Conservation (phyloP, 768 basidiomycete species). For the Polyporus arcularius region DNA sequence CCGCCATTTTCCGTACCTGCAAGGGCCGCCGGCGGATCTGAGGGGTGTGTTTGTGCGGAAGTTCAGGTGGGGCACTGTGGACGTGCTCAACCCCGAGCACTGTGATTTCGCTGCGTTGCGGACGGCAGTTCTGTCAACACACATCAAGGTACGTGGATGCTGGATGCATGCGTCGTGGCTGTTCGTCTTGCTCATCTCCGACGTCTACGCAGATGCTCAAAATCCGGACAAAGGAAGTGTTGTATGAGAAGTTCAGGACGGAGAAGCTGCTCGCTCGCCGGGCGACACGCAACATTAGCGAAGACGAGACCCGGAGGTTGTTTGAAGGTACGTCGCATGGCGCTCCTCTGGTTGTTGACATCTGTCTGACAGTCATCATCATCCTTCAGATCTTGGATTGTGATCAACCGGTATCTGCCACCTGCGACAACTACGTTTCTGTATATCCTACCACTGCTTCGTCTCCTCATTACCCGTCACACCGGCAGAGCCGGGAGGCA, state of each 20-base stretch:
- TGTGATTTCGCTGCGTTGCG: constrained; percentile 87
- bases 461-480: neutral
- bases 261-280: constrained; percentile 88
- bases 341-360: too few species aligned
- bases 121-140: constrained; percentile 81
- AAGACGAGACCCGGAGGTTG: constrained; percentile 70
- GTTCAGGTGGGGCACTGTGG: constrained; percentile 88
- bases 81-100: constrained; percentile 83
- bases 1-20: constrained; percentile 41
- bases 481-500: neutral
- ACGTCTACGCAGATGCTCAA: constrained; percentile 62
- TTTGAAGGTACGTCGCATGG: constrained; percentile 57
- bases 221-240: constrained; percentile 79
- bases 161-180: neutral
- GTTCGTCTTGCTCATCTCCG: neutral
- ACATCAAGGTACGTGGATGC: constrained; percentile 66
- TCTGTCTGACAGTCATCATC: neutral
- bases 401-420: constrained; percentile 1
- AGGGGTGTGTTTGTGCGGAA: constrained; percentile 75
- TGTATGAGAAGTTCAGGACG: constrained; percentile 92
- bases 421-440: neutral
- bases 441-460: neutral
- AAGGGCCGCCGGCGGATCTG: constrained; percentile 65
- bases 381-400: constrained; percentile 20
- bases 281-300: constrained; percentile 76